These are phyloP conservation scores for Bruguiera parviflora DNA, from an alignment of 345 rosid genomes.

Conservation along the genomic window DNA sequence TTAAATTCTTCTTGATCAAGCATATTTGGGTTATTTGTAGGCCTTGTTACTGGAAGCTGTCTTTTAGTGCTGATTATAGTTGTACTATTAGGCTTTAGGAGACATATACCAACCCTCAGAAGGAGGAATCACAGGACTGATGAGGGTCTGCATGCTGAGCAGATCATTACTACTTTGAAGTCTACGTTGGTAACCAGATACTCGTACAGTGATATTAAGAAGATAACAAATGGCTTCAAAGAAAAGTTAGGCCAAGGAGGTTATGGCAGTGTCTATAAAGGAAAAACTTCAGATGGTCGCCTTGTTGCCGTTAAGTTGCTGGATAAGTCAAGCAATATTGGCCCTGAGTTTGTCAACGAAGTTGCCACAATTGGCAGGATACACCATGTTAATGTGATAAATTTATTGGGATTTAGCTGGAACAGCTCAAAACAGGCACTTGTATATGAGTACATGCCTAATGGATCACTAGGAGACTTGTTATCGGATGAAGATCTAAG, in stretches of 20 bases:
- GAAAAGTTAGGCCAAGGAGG: conserved; percentile 5
- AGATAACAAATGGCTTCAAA: conserved; percentile 2
- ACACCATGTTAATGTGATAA: conserved; percentile 2
- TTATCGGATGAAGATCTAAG: neutral
- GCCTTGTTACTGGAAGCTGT: conserved; percentile 23
- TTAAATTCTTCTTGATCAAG: conserved; percentile 1
- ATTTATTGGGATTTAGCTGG: conserved; percentile 3
- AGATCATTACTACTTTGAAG: neutral
- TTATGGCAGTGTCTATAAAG: neutral
- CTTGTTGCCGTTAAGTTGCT: neutral
- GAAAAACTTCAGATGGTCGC: neutral
- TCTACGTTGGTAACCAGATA: neutral
- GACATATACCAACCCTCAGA: neutral
- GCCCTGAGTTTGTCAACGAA: conserved; percentile 1
- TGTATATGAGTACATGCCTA: conserved; percentile 7
- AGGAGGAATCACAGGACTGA: conserved; percentile 7
- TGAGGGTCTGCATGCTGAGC: neutral
- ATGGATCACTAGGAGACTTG: conserved; percentile 4
- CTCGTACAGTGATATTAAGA: conserved; percentile 1
- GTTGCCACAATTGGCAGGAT: conserved; percentile 6
- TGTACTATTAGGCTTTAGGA: conserved; percentile 5
- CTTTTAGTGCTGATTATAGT: conserved; percentile 6
- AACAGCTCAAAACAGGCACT: neutral
- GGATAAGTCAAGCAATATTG: neutral
- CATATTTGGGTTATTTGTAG: conserved; percentile 7